Evolutionary conservation across 768 basidiomycete species (phyloP), one percentile per base, ranked within the genome.

Genomic region (Exsudoporus frostii): DNA sequence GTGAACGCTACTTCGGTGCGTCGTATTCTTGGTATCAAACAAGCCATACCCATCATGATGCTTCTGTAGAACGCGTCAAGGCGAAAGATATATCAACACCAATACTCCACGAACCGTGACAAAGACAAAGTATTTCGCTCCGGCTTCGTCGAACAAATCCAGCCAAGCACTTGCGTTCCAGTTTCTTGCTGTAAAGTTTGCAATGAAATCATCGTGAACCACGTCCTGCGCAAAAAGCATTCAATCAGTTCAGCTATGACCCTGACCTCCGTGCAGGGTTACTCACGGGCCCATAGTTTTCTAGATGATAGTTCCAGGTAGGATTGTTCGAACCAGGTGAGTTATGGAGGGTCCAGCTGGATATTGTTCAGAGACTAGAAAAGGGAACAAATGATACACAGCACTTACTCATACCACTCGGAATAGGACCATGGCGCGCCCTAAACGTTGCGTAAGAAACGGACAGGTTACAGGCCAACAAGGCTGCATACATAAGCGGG

Each of bases 51-150:
- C 84, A 50, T 85, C 84, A 51, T 85, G 83, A 49, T 85, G 83
- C 76, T 82, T 84, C 76, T 80, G 58, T 13, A 24, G 17, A 27
- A 10, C 14, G 29, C 13, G 11, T 59, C 40, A 59, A 19, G 9
- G 40, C 2, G 19, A n/a, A 42, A 41, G 8, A 34, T 1, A 34
- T 1, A 9, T 14, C 9, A 2, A 25, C 15, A 3, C 13, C 4
- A 4, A 9, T 11, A 44, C 43, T 40, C 14, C 2, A 67, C 75
- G 7, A 19, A 76, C 80, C 15, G 81, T 76, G 7, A 80, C 79
- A 33, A 81, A 66, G 20, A 84, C 81, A 55, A 84, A 83, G 55
- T 84, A 84, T 59, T 80, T 83, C 2, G 83, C 83, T 2, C 83
- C 83, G 0, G 81, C 78, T 29, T 72, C 71, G 38, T 76, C 79